These are phyloP conservation scores for Psilocybe cubensis DNA, from an alignment of 768 basidiomycete genomes.

Conservation along the genomic window DNA sequence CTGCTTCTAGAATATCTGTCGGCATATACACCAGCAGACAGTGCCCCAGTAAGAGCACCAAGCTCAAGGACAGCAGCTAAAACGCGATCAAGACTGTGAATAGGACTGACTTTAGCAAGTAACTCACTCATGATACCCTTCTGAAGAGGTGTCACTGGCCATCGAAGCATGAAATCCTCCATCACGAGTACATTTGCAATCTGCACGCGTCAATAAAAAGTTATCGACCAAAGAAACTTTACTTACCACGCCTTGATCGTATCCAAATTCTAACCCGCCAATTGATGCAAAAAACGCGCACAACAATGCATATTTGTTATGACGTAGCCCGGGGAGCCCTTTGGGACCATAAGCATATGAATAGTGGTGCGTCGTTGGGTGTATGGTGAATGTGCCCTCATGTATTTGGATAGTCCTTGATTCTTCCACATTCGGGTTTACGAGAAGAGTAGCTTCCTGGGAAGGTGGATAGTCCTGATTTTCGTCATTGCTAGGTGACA, in stretches of 20 bases:
- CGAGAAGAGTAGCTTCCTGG: constrained; percentile 5
- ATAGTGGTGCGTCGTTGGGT: constrained; percentile 36
- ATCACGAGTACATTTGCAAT: constrained; percentile 88
- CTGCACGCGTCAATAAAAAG: constrained; percentile 23
- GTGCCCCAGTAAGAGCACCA: constrained; percentile 77
- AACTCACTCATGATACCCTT: constrained; percentile 77
- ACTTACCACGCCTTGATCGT: constrained; percentile 77
- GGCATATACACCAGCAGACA: constrained; percentile 67
- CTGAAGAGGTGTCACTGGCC: constrained; percentile 74
- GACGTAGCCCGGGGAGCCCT: constrained; percentile 65
- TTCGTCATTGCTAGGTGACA: constrained; percentile 20
- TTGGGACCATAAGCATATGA: constrained; percentile 74
- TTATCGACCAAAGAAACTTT: background rate
- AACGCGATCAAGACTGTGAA: background rate
- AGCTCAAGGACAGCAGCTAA: constrained; percentile 79
- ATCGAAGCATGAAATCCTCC: constrained; percentile 69
- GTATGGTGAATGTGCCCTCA: constrained; percentile 37
- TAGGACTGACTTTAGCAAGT: background rate
- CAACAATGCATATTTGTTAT: constrained; percentile 65
- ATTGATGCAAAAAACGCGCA: constrained; percentile 79
- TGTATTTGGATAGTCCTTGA: constrained; percentile 19
- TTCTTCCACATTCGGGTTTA: background rate
- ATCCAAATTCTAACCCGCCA: constrained; percentile 80
- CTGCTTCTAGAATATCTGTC: constrained; percentile 69
- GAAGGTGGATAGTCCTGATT: constrained; percentile 13